Evolutionary conservation across 108 stramenopile species (phyloP).

Genomic region (Skeletonema potamos): DNA sequence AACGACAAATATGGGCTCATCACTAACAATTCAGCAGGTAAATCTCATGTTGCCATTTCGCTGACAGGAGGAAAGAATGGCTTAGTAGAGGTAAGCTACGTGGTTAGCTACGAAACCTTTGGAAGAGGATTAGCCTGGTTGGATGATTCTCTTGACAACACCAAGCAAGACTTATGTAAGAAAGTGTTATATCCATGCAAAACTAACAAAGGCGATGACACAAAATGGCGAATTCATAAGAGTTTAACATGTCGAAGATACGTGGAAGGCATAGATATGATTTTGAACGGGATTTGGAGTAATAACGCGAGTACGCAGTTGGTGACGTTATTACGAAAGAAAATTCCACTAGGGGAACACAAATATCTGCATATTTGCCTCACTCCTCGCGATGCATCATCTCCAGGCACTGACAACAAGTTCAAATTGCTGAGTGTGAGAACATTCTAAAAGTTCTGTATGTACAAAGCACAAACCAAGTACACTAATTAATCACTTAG

Average conservation of each 20-base stretch:
- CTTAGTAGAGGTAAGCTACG: conserved; percentile 30
- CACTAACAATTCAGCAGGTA: conserved; percentile 8
- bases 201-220: not conserved
- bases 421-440: conserved; percentile 36
- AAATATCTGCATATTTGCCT: conserved; percentile 37
- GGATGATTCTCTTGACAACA: conserved; percentile 13
- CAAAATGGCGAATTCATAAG: not conserved
- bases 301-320: conserved; percentile 18
- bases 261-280: not conserved
- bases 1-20: conserved; percentile 46
- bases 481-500: too few species aligned
- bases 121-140: conserved; percentile 35
- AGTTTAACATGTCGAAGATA: not conserved
- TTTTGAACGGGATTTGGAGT: conserved; percentile 23
- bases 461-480: too few species aligned
- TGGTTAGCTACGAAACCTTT: conserved; percentile 37
- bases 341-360: conserved; percentile 12
- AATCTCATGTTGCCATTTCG: conserved; percentile 26
- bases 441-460: conserved; percentile 12
- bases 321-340: conserved; percentile 15
- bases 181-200: not conserved
- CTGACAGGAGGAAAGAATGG: conserved; percentile 28
- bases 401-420: conserved; percentile 22
- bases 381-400: conserved; percentile 9
- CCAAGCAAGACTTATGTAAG: conserved; percentile 6